These are phyloP conservation scores for Brasenia schreberi DNA, from an alignment of 164 flowering plant genomes.

Conservation along the genomic window DNA sequence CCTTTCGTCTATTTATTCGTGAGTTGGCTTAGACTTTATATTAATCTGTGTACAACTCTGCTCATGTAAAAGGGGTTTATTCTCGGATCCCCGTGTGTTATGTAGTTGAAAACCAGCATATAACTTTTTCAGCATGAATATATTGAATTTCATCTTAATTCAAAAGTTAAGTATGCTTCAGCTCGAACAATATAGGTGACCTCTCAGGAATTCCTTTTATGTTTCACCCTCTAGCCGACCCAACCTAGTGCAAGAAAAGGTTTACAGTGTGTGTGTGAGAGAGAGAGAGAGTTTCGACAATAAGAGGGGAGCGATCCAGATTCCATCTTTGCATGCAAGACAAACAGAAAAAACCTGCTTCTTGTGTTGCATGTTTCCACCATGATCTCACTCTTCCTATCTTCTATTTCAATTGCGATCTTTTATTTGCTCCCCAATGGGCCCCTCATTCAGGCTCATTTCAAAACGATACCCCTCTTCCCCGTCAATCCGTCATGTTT, in stretches of 20 bases:
- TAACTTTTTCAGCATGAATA: no score
- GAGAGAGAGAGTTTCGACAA: background rate
- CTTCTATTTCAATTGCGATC: background rate
- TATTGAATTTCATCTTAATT: no score
- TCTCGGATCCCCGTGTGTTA: no score
- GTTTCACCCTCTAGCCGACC: no score
- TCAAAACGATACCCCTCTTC: background rate
- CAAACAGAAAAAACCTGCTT: background rate
- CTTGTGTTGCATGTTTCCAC: background rate
- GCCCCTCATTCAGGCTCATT: background rate
- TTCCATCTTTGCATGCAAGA: background rate
- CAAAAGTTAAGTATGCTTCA: no score
- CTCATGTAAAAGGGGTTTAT: no score
- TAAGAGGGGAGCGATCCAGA: background rate
- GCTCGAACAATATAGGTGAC: no score
- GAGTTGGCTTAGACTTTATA: background rate
- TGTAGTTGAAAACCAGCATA: no score
- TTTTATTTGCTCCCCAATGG: background rate
- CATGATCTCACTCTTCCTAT: constrained; percentile 2
- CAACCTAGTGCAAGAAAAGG: no score
- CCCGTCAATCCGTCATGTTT: background rate
- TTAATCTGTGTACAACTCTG: no score
- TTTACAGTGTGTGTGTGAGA: background rate
- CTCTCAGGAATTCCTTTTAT: no score
- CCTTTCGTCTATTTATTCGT: background rate